Evolutionary conservation across 306 rosid species (phyloP).

Genomic region (Cajanus cajan): DNA sequence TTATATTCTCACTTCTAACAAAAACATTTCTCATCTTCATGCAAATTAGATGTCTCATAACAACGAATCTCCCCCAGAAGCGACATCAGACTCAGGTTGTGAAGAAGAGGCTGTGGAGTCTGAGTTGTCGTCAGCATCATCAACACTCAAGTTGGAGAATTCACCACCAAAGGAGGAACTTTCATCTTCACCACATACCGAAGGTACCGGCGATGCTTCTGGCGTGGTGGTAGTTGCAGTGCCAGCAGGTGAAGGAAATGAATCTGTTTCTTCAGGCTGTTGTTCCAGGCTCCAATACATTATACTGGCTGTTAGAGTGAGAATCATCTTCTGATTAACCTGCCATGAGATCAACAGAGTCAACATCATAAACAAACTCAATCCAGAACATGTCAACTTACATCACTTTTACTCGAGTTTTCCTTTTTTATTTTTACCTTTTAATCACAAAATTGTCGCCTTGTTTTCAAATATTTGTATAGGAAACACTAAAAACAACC

Average conservation of each 20-base stretch:
- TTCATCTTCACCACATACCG: slow-evolving; percentile 78
- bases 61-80: slow-evolving; percentile 32
- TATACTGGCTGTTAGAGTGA: slow-evolving; percentile 81
- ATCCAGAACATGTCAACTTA: neutral
- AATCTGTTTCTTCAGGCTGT: slow-evolving; percentile 52
- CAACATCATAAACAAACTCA: neutral
- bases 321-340: slow-evolving; percentile 97
- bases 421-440: no score
- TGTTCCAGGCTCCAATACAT: slow-evolving; percentile 96
- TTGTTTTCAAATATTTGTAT: no score
- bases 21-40: slow-evolving; percentile 17
- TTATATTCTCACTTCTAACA: neutral
- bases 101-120: slow-evolving; percentile 77
- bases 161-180: slow-evolving; percentile 68
- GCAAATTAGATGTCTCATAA: neutral
- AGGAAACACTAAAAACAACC: no score
- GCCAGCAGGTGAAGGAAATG: slow-evolving; percentile 50
- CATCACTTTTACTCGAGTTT: no score
- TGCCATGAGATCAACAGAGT: slow-evolving; percentile 42
- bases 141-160: slow-evolving; percentile 61
- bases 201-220: slow-evolving; percentile 70
- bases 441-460: no score
- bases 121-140: slow-evolving; percentile 78
- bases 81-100: slow-evolving; percentile 46
- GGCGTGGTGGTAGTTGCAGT: slow-evolving; percentile 43